A percentile compares a stretch with the other conserved stretches of the same genome.
Evolutionary conservation across 495 filamentous ascomycete species (phyloP).

Genomic region (Hyaloscypha hepaticicola): DNA sequence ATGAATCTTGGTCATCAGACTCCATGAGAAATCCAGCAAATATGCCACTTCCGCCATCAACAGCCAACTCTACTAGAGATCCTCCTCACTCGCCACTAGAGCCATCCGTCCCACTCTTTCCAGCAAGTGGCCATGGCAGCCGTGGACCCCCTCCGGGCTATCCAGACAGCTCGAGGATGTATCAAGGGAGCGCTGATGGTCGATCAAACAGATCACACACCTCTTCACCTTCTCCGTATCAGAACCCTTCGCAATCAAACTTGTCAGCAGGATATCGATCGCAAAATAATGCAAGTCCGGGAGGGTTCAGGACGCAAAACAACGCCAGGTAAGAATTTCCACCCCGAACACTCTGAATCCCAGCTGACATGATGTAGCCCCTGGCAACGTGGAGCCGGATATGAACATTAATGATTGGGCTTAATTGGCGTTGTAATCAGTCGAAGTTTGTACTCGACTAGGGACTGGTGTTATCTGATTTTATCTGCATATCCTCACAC

Average conservation of each 20-base stretch:
- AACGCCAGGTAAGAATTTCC: slow-evolving; percentile 47
- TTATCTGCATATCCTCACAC: slow-evolving; percentile 25
- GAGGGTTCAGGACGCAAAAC: slow-evolving; percentile 40
- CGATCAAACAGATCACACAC: slow-evolving; percentile 20
- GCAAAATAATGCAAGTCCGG: slow-evolving; percentile 38
- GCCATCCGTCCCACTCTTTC: slow-evolving; percentile 62
- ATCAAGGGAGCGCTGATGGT: slow-evolving; percentile 8
- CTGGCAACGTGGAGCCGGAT: slow-evolving; percentile 57
- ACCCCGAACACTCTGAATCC: background rate
- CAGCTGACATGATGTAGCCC: slow-evolving; percentile 39
- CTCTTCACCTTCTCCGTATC: slow-evolving; percentile 20
- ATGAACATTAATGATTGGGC: slow-evolving; percentile 41
- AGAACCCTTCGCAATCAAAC: slow-evolving; percentile 22
- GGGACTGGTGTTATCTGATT: slow-evolving; percentile 32
- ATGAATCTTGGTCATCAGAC: slow-evolving; percentile 57
- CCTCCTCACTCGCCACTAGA: slow-evolving; percentile 60
- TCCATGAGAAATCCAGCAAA: slow-evolving; percentile 41
- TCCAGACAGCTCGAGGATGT: slow-evolving; percentile 22
- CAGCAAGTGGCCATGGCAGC: slow-evolving; percentile 30
- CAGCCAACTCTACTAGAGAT: slow-evolving; percentile 31
- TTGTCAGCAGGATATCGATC: slow-evolving; percentile 32
- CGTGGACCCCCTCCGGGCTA: slow-evolving; percentile 21
- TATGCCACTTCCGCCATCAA: slow-evolving; percentile 35
- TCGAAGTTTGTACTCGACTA: slow-evolving; percentile 15
- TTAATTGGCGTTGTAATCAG: slow-evolving; percentile 30